phyloP scores from a whole-genome alignment of 352 stramenopile species.

The Pythium volutum region DNA sequence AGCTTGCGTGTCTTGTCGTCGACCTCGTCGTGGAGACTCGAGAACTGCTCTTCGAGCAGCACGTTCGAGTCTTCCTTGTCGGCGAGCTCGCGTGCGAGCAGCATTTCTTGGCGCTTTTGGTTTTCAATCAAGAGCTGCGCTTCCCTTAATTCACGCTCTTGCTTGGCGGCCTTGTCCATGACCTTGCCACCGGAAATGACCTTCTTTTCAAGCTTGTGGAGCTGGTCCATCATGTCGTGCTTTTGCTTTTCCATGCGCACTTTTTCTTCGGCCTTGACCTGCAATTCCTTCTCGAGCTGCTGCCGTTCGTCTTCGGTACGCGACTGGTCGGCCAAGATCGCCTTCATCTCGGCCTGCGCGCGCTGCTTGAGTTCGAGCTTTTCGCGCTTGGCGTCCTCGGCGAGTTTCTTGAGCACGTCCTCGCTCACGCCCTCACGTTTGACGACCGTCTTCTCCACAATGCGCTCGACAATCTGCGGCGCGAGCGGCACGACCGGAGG shows the following conservation, averaged over 20 bases:
- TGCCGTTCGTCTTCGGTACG: conserved; percentile 87
- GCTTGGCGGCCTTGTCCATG: conserved; percentile 92
- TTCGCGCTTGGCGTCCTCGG: conserved; percentile 71
- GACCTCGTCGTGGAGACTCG: conserved; percentile 88
- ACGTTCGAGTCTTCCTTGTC: conserved; percentile 94
- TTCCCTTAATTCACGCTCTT: conserved; percentile 90
- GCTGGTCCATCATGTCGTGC: conserved; percentile 89
- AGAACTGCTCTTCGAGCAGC: conserved; percentile 90
- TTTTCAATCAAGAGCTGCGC: conserved; percentile 90
- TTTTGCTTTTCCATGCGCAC: conserved; percentile 85
- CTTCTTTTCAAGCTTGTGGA: conserved; percentile 66
- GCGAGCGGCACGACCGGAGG: not conserved
- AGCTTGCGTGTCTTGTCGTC: conserved; percentile 95
- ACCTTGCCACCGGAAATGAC: conserved; percentile 93
- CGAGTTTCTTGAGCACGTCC: conserved; percentile 73
- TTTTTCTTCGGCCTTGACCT: conserved; percentile 82
- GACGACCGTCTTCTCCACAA: conserved; percentile 78
- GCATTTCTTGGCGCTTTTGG: conserved; percentile 71
- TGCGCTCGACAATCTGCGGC: conserved; percentile 52
- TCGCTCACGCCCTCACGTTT: conserved; percentile 71
- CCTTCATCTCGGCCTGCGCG: conserved; percentile 80
- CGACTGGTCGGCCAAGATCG: conserved; percentile 78
- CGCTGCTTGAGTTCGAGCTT: conserved; percentile 71
- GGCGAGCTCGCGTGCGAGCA: conserved; percentile 87
- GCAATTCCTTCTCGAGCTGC: conserved; percentile 82